Conservation (phyloP, 2,329 filamentous ascomycete genomes). For the Fusarium abutilonis region DNA sequence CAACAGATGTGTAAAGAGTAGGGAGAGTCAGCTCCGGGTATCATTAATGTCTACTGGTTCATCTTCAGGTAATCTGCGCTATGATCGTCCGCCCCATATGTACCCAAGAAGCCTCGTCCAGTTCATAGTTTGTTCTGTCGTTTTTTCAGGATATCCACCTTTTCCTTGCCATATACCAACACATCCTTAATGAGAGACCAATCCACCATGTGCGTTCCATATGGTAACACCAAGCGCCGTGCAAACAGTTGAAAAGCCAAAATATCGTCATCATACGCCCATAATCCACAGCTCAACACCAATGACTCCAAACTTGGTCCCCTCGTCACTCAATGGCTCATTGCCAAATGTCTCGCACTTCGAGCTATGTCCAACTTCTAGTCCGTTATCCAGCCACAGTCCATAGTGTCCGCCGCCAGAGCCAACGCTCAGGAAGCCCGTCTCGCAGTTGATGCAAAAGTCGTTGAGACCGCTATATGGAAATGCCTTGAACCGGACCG, state of each 20-base stretch:
- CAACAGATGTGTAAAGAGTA: slow-evolving; percentile 22
- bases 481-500: slow-evolving; percentile 95
- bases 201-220: slow-evolving; percentile 9
- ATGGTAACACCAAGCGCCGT: slow-evolving; percentile 34
- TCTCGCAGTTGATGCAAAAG: slow-evolving; percentile 94
- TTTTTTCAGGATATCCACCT: slow-evolving; percentile 2
- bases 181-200: slow-evolving; percentile 17
- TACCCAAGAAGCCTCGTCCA: slow-evolving; percentile 15
- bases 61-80: slow-evolving; percentile 15
- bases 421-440: slow-evolving; percentile 84
- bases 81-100: slow-evolving; percentile 10
- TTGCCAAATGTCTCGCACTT: slow-evolving; percentile 94
- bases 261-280: slow-evolving; percentile 58
- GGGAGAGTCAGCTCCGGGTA: slow-evolving; percentile 45
- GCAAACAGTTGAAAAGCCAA: slow-evolving; percentile 15
- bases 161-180: slow-evolving; percentile 2
- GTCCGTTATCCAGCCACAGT: slow-evolving; percentile 87
- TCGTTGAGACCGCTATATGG: slow-evolving; percentile 96
- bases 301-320: slow-evolving; percentile 88
- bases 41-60: slow-evolving; percentile 40
- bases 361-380: slow-evolving; percentile 85
- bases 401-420: slow-evolving; percentile 91
- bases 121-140: slow-evolving; percentile 4
- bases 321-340: slow-evolving; percentile 90
- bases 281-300: slow-evolving; percentile 96